phyloP scores from a whole-genome alignment of 768 basidiomycete species.

The Xerocomellus amylosporus region DNA sequence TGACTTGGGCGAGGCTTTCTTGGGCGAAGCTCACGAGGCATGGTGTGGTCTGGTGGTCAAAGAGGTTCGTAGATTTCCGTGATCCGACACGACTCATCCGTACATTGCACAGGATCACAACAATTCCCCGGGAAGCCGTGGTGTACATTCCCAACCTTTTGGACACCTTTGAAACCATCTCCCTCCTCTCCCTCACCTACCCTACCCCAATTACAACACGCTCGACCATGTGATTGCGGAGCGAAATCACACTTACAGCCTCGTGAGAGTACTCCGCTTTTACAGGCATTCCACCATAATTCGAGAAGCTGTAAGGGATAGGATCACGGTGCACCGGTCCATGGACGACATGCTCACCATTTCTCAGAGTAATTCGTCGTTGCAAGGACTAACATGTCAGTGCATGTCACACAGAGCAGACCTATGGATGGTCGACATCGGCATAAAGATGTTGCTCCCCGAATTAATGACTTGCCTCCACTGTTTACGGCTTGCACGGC shows the following conservation, averaged over 20 bases:
- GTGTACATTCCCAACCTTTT: too few species aligned
- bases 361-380: slow-evolving; percentile 96
- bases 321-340: background rate
- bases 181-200: too few species aligned
- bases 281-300: slow-evolving; percentile 88
- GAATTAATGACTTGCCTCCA: slow-evolving; percentile 59
- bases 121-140: too few species aligned
- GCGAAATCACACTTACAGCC: slow-evolving; percentile 50
- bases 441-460: background rate
- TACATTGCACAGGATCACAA: too few species aligned
- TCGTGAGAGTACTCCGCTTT: slow-evolving; percentile 96
- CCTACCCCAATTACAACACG: too few species aligned
- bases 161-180: too few species aligned
- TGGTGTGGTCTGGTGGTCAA: slow-evolving; percentile 19
- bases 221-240: background rate
- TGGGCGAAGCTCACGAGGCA: slow-evolving; percentile 56
- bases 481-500: slow-evolving; percentile 87
- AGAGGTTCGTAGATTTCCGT: background rate
- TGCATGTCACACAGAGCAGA: slow-evolving; percentile 92
- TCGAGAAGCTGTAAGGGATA: slow-evolving; percentile 65
- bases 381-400: slow-evolving; percentile 90
- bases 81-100: too few species aligned
- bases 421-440: slow-evolving; percentile 38
- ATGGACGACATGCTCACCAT: slow-evolving; percentile 51
- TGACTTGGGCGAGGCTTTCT: slow-evolving; percentile 55